A percentile compares a stretch with the other conserved stretches of the same genome.
These are phyloP conservation scores for Phytophthora chlamydospora DNA, from an alignment of 352 stramenopile genomes.

Conservation along the genomic window DNA sequence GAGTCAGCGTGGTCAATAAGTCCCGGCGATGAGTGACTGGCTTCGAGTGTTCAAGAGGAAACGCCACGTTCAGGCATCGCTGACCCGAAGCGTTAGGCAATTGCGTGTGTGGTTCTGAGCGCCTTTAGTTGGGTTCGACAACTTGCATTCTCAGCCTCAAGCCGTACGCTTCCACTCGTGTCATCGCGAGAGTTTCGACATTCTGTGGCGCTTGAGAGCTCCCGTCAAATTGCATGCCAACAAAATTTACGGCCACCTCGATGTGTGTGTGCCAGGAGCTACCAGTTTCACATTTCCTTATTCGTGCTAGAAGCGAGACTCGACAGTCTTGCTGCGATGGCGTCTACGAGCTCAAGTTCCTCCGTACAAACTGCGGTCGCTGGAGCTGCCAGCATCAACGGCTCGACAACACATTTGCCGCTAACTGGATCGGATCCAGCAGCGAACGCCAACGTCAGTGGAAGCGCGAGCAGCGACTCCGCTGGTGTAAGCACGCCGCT, in stretches of 20 bases:
- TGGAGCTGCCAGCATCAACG: constrained; percentile 10
- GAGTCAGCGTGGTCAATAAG: constrained; percentile 21
- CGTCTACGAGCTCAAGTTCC: constrained; percentile 23
- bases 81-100: constrained; percentile 29
- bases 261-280: background rate
- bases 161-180: constrained; percentile 20
- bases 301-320: constrained; percentile 16
- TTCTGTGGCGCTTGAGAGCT: constrained; percentile 19
- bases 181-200: constrained; percentile 24
- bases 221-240: background rate
- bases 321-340: constrained; percentile 14
- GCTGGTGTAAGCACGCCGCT: constrained; percentile 9
- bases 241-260: constrained; percentile 2
- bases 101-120: constrained; percentile 23
- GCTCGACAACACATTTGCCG: constrained; percentile 9
- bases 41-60: background rate
- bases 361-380: background rate
- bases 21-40: background rate
- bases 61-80: constrained; percentile 14
- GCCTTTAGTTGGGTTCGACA: constrained; percentile 12
- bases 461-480: background rate
- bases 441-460: background rate
- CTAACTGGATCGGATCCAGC: constrained; percentile 8
- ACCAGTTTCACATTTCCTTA: constrained; percentile 25
- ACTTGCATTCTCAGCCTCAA: constrained; percentile 1